A percentile compares a stretch with the other conserved stretches of the same genome.
phyloP scores from a whole-genome alignment of 1,139 yeast species.

The Yamadazyma diospyri region DNA sequence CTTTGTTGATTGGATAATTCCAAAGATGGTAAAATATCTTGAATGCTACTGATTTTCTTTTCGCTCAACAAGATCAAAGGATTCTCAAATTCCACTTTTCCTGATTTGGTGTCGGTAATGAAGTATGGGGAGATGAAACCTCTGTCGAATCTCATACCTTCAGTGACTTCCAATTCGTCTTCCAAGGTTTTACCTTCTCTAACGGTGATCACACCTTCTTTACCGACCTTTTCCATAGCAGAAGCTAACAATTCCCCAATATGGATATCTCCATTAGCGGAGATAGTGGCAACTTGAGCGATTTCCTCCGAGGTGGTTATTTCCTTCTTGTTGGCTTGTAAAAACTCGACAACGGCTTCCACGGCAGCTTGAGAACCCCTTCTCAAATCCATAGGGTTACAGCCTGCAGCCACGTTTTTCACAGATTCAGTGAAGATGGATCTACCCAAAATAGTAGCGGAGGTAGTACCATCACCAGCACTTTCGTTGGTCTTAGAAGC shows the following conservation, averaged over 20 bases:
- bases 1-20: conserved; percentile 93
- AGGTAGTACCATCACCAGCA: conserved; percentile 99
- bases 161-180: conserved; percentile 96
- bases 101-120: conserved; percentile 93
- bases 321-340: conserved; percentile 90
- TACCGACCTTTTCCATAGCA: conserved; percentile 99
- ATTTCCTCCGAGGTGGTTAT: conserved; percentile 96
- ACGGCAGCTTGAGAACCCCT: conserved; percentile 99
- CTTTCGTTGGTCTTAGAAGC: conserved; percentile 97
- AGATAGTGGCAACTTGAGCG: conserved; percentile 98
- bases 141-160: conserved; percentile 99
- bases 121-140: conserved; percentile 98
- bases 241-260: conserved; percentile 91
- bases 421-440: conserved; percentile 96
- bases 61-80: conserved; percentile 88
- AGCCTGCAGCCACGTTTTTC: conserved; percentile 98
- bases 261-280: conserved; percentile 96
- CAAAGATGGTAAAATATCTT: conserved; percentile 89
- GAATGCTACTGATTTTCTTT: conserved; percentile 91
- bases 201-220: conserved; percentile 98
- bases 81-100: conserved; percentile 96
- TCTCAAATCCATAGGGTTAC: conserved; percentile 99
- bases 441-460: conserved; percentile 96
- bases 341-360: conserved; percentile 87
- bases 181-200: conserved; percentile 95